A percentile compares a stretch with the other conserved stretches of the same genome.
phyloP scores from a whole-genome alignment of 805 yeast species.

The Kluyveromyces lactis region DNA sequence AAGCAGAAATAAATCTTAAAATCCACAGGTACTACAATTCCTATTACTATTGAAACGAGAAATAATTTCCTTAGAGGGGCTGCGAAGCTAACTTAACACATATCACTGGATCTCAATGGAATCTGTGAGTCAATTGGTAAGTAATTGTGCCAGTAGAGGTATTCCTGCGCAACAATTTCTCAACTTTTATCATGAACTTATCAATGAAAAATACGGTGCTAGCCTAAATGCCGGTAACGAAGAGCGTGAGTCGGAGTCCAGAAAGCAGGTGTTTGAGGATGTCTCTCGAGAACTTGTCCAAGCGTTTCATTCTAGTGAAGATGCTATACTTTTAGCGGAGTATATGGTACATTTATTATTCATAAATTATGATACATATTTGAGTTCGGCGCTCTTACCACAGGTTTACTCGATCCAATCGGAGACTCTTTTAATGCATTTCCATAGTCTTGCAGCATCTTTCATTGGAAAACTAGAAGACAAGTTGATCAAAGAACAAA shows the following conservation, averaged over 20 bases:
- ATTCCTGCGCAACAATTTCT: constrained; percentile 23
- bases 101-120: constrained; percentile 8
- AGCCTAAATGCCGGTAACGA: constrained; percentile 6
- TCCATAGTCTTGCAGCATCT: constrained; percentile 21
- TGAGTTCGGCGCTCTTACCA: constrained; percentile 19
- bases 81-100: too few species aligned
- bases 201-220: constrained; percentile 20
- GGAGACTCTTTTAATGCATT: constrained; percentile 16
- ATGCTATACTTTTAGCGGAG: constrained; percentile 13
- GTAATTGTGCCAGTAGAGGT: constrained; percentile 23
- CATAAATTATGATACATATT: constrained; percentile 22
- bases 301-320: constrained; percentile 9
- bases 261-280: constrained; percentile 4
- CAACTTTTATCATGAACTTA: constrained; percentile 27
- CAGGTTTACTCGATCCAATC: constrained; percentile 14
- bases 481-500: constrained; percentile 22
- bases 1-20: too few species aligned
- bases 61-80: too few species aligned
- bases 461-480: constrained; percentile 22
- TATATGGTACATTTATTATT: constrained; percentile 24
- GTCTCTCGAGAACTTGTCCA: constrained; percentile 10
- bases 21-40: too few species aligned
- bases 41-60: too few species aligned
- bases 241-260: constrained; percentile 4
- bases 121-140: constrained; percentile 17